Evolutionary conservation across 2,329 filamentous ascomycete genomes (phyloP), one percentile per base, ranked within the genome.

Genomic region (Exophiala calicioides): DNA sequence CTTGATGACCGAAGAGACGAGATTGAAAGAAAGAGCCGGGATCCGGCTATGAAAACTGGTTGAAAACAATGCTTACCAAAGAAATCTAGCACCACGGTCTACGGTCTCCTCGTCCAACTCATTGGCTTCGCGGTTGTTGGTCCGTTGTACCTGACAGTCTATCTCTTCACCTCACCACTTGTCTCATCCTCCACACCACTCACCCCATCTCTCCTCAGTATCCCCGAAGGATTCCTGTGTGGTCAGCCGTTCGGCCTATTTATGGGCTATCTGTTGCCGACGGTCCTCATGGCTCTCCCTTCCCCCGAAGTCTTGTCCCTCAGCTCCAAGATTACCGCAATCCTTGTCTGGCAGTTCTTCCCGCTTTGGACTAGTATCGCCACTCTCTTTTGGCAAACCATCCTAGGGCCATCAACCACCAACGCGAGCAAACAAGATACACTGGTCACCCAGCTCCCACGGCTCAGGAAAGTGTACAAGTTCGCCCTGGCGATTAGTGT

Each of bases 291-390:
- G 63, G 54, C 62, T 5, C 56, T 76, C 3, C 71, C 71, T 1
- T 59, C 65, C 2, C 71, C 71, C 0, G 58, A 54, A 0, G 18
- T 65, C 2, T 53, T 74, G n/a, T 62, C 65, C 1, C 50, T 65
- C 8, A 57, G 65, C n/a, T 59, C 62, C 6, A 76, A 74, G 47
- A 75, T 77, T 53, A 61, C 63, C 18, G 64, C 70, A 32, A 72
- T 76, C 24, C 68, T 72, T 1, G 44, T 72, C 31, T 78, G 75
- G 75, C 74, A 78, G 49, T 58, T 66, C 3, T 78, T 75, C 59
- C 75, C 75, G 1, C 55, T 73, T 9, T 72, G 68, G 55, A 65
- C 72, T 3, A 65, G 65, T 4, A 43, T 73, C 8, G 32, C 30
- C 37, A 42, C 38, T 9, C 40, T 16, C 26, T 10, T 47, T 20